Percentiles rank a stretch among this genome's conserved stretches.
These are phyloP conservation scores for Saturnispora kantuleensis DNA, from an alignment of 805 yeast genomes.

Conservation along the genomic window DNA sequence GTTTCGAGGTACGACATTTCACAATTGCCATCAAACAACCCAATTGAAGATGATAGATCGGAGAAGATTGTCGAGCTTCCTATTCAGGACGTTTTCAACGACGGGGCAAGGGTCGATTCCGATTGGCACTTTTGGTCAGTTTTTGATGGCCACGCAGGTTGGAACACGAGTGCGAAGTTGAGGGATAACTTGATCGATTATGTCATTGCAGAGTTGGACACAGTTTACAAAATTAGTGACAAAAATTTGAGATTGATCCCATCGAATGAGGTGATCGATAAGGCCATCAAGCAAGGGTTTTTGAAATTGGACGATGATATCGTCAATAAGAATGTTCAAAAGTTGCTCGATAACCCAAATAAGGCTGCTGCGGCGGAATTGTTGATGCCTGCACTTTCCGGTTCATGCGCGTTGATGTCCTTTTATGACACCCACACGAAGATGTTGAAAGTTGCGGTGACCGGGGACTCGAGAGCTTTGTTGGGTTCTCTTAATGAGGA, in stretches of 20 bases:
- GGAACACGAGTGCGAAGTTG: constrained; percentile 82
- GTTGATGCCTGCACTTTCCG: constrained; percentile 88
- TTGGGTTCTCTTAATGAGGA: constrained; percentile 58
- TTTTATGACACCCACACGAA: constrained; percentile 73
- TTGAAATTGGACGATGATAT: constrained; percentile 77
- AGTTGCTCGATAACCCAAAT: constrained; percentile 58
- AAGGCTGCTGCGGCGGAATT: constrained; percentile 60
- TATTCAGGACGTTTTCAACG: constrained; percentile 47
- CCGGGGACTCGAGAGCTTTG: constrained; percentile 93
- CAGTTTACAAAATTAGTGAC: constrained; percentile 49
- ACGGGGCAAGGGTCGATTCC: constrained; percentile 33
- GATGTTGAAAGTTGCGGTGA: constrained; percentile 77
- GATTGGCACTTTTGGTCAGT: constrained; percentile 96
- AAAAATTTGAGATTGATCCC: constrained; percentile 50
- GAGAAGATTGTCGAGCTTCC: constrained; percentile 74
- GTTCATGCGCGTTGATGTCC: constrained; percentile 85
- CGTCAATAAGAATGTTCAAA: constrained; percentile 63
- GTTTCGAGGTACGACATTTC: constrained; percentile 80
- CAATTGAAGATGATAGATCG: constrained; percentile 88
- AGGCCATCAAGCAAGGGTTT: constrained; percentile 75
- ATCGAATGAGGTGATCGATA: constrained; percentile 58
- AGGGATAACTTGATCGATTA: constrained; percentile 67
- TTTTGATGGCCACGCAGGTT: constrained; percentile 96
- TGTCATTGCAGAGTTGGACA: constrained; percentile 70
- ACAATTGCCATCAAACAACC: constrained; percentile 84